These are phyloP conservation scores for Capsella bursapastoris DNA, from an alignment of 345 rosid genomes.

Conservation along the genomic window DNA sequence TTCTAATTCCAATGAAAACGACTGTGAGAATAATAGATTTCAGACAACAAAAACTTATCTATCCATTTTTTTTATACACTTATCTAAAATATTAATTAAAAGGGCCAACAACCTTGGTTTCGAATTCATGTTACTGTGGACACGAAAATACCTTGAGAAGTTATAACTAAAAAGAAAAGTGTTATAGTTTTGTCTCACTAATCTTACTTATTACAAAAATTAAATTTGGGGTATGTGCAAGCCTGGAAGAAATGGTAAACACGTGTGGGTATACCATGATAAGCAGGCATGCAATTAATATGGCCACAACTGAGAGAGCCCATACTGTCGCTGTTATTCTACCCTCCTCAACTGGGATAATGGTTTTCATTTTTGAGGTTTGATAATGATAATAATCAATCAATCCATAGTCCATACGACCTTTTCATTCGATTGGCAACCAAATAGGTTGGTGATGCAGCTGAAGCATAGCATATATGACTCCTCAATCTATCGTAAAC, in stretches of 20 bases:
- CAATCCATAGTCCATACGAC: too few relatives aligned
- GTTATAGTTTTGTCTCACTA: too few relatives aligned
- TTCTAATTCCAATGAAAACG: slow-evolving; percentile 23
- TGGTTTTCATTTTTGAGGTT: too few relatives aligned
- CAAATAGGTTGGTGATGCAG: too few relatives aligned
- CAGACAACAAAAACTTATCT: not conserved
- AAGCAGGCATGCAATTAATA: slow-evolving; percentile 13
- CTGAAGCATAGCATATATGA: too few relatives aligned
- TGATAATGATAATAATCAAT: too few relatives aligned
- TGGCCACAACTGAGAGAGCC: slow-evolving; percentile 25
- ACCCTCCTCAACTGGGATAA: not conserved
- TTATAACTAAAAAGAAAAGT: too few relatives aligned
- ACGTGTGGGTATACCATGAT: slow-evolving; percentile 20
- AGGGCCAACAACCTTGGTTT: too few relatives aligned
- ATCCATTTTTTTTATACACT: not conserved
- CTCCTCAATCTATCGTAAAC: too few relatives aligned
- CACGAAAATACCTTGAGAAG: too few relatives aligned
- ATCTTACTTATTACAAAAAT: not conserved
- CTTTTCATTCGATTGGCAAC: too few relatives aligned
- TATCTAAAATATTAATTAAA: not conserved
- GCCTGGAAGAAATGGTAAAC: not conserved
- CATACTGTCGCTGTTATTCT: not conserved
- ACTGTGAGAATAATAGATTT: not conserved
- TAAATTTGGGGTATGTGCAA: not conserved
- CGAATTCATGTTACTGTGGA: too few relatives aligned